Percentiles rank a stretch among this genome's conserved stretches.
These are phyloP conservation scores for Dichotomopilus funicola DNA, from an alignment of 2,329 filamentous ascomycete species.

Conservation along the genomic window DNA sequence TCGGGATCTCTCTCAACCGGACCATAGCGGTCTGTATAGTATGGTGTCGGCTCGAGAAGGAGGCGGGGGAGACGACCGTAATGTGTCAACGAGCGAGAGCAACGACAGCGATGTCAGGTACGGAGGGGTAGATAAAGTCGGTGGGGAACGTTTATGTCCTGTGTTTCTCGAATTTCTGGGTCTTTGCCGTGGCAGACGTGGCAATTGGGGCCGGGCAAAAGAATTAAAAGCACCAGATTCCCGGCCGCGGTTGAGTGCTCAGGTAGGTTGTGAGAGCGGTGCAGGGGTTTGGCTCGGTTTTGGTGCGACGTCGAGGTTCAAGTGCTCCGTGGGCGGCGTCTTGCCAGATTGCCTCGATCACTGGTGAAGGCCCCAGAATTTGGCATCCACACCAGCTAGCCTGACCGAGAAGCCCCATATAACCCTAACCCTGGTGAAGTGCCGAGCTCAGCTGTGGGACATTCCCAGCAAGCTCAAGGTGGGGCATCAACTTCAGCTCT, in stretches of 20 bases:
- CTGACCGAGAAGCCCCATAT: background rate
- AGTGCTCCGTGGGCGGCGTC: slow-evolving; percentile 8
- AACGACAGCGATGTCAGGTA: too few species aligned
- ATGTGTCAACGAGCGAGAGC: background rate
- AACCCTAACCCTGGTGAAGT: slow-evolving; percentile 12
- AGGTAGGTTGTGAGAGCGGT: slow-evolving; percentile 7
- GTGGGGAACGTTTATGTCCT: background rate
- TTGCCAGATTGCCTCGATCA: slow-evolving; percentile 27
- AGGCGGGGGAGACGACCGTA: background rate
- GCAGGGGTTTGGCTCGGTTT: background rate
- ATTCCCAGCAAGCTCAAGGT: background rate
- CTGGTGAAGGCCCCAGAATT: slow-evolving; percentile 15
- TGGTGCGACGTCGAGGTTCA: too few species aligned
- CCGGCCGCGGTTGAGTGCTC: slow-evolving; percentile 16
- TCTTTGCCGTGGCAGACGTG: background rate
- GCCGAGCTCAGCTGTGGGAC: too few species aligned
- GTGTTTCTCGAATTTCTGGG: background rate
- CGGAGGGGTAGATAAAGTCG: background rate
- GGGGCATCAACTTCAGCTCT: background rate
- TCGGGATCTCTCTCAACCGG: slow-evolving; percentile 89
- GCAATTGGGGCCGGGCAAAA: slow-evolving; percentile 11
- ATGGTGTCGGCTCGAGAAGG: background rate
- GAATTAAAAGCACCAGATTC: slow-evolving; percentile 12
- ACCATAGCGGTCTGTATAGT: slow-evolving; percentile 58
- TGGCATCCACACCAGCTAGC: slow-evolving; percentile 1